Percentiles rank a stretch among this genome's conserved stretches.
Evolutionary conservation across 495 filamentous ascomycete species (phyloP).

Genomic region (Alectoria sarmentosa): DNA sequence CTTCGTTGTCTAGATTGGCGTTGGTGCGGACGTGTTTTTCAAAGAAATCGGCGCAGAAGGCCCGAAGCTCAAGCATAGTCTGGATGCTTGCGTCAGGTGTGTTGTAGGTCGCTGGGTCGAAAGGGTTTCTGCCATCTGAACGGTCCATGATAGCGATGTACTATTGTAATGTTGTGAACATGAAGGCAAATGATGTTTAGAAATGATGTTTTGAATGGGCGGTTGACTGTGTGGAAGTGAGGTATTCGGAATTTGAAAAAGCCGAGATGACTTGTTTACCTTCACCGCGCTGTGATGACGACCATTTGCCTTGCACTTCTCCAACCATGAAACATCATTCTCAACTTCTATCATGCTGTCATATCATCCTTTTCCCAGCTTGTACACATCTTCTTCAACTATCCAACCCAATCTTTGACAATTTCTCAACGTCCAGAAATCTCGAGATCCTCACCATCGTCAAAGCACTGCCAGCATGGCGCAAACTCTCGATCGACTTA

Average conservation of each 20-base stretch:
- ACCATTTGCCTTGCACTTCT: not conserved
- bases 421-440: not conserved
- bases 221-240: not conserved
- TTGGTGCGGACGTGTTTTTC: constrained; percentile 2
- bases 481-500: not conserved
- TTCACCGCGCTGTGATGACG: not conserved
- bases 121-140: not conserved
- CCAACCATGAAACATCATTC: not conserved
- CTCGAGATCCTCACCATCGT: not conserved
- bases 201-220: not conserved
- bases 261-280: not conserved
- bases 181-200: too few species aligned
- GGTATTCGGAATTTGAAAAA: not conserved
- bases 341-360: not conserved
- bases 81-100: not conserved
- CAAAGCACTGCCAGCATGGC: not conserved
- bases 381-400: not conserved
- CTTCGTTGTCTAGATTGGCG: not conserved
- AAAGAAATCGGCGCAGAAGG: not conserved
- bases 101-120: not conserved
- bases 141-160: not conserved
- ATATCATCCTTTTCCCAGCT: not conserved
- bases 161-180: not conserved
- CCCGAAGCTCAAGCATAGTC: not conserved
- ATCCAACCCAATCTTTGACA: not conserved